phyloP scores from a whole-genome alignment of 73 alveolate genomes.

The Durusdinium trenchii region DNA sequence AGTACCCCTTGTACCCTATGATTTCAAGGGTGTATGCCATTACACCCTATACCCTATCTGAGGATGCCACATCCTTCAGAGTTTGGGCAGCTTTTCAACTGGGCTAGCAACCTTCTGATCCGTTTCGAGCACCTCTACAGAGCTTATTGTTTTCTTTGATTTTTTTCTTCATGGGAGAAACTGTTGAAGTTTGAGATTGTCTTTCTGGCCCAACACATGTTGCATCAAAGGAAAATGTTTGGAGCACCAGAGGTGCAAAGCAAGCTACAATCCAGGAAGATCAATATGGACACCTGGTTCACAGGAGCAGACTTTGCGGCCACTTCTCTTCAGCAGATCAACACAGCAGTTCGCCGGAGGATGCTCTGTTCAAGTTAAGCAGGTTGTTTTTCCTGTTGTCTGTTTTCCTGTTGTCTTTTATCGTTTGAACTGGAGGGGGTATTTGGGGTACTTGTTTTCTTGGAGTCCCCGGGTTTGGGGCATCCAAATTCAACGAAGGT shows the following conservation, averaged over 20 bases:
- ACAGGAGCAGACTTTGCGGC: neutral
- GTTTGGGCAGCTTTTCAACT: neutral
- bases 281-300: neutral
- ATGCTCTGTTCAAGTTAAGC: neutral
- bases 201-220: neutral
- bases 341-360: neutral
- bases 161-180: neutral
- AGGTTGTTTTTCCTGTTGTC: too few relatives aligned
- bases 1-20: too few relatives aligned
- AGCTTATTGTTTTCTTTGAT: neutral
- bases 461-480: too few relatives aligned
- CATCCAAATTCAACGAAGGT: neutral
- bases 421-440: too few relatives aligned
- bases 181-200: too few relatives aligned
- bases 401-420: neutral
- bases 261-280: neutral
- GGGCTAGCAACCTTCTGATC: neutral
- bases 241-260: neutral
- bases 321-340: neutral
- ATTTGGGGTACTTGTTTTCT: too few relatives aligned
- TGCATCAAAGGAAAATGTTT: neutral
- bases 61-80: neutral
- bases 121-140: slow-evolving; percentile 18
- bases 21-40: too few relatives aligned
- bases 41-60: too few relatives aligned